phyloP scores from a whole-genome alignment of 495 filamentous ascomycete species.

The Aspergillus cavernicola region DNA sequence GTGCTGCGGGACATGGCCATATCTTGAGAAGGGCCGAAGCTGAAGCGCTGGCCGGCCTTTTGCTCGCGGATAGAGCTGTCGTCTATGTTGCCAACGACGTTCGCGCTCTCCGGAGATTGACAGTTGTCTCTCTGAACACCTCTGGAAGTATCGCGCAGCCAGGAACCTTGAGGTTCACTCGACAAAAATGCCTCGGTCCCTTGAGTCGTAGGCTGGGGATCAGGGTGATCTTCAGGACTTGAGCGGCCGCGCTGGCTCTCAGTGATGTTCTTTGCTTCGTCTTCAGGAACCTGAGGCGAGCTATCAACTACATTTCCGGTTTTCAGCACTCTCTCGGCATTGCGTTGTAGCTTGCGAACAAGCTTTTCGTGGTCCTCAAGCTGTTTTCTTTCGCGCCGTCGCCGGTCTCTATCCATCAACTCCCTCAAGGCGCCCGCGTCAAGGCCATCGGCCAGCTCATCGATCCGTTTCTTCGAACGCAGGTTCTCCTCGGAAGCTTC shows the following conservation, averaged over 20 bases:
- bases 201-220: not conserved
- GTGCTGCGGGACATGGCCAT: constrained; percentile 50
- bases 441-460: constrained; percentile 76
- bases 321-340: constrained; percentile 66
- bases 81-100: constrained; percentile 36
- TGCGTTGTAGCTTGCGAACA: constrained; percentile 62
- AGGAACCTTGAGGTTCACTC: constrained; percentile 27
- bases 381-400: constrained; percentile 69
- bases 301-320: constrained; percentile 18
- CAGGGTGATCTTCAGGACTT: not conserved
- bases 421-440: constrained; percentile 76
- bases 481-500: constrained; percentile 59
- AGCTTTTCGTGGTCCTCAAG: constrained; percentile 67
- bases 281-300: not conserved
- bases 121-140: constrained; percentile 19
- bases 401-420: constrained; percentile 78
- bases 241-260: constrained; percentile 11
- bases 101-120: constrained; percentile 34
- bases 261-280: not conserved
- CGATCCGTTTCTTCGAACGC: constrained; percentile 67
- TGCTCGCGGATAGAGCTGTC: constrained; percentile 37
- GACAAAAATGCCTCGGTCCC: constrained; percentile 9
- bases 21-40: constrained; percentile 41
- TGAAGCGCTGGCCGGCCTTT: constrained; percentile 28
- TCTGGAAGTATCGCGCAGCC: constrained; percentile 33